A percentile compares a stretch with the other conserved stretches of the same genome.
Evolutionary conservation across 1,284 basidiomycete species (phyloP).

Genomic region (Pseudozyma sp.): DNA sequence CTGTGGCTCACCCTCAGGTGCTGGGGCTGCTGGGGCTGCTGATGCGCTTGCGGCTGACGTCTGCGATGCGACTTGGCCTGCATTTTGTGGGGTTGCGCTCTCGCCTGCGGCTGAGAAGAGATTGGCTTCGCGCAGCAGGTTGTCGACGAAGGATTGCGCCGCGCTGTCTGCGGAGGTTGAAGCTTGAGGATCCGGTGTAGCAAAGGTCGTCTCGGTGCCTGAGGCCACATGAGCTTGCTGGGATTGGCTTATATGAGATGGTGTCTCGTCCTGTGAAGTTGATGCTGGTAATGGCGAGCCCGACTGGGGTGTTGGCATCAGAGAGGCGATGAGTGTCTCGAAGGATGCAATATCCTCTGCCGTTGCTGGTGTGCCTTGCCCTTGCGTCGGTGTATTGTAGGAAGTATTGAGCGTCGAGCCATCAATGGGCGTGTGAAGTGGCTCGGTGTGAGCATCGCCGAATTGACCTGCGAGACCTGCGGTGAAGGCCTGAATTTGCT

Average conservation of each 20-base stretch:
- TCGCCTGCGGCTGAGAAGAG: conserved; percentile 18
- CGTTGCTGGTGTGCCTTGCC: conserved; percentile 37
- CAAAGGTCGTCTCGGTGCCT: conserved; percentile 7
- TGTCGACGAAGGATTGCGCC: conserved; percentile 47
- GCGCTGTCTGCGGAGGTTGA: conserved; percentile 21
- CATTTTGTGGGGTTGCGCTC: background rate
- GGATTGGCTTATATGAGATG: background rate
- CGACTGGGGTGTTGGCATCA: conserved; percentile 43
- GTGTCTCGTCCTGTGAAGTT: background rate
- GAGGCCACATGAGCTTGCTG: conserved; percentile 8
- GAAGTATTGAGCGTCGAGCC: conserved; percentile 20
- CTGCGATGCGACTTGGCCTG: background rate
- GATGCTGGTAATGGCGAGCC: conserved; percentile 20
- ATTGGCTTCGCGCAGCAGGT: conserved; percentile 41
- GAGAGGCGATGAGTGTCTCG: conserved; percentile 43
- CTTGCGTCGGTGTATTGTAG: conserved; percentile 40
- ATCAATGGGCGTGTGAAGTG: conserved; percentile 25
- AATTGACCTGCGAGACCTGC: conserved; percentile 37
- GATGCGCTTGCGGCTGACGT: background rate
- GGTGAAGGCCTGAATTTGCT: conserved; percentile 47
- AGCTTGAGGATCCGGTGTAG: conserved; percentile 14
- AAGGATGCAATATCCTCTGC: conserved; percentile 46
- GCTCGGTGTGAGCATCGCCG: conserved; percentile 2
- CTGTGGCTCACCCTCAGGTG: conserved; percentile 2
- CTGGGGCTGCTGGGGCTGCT: background rate